A percentile compares a stretch with the other conserved stretches of the same genome.
Conservation (phyloP, 352 stramenopile genomes). For the Pythium sp. region DNA sequence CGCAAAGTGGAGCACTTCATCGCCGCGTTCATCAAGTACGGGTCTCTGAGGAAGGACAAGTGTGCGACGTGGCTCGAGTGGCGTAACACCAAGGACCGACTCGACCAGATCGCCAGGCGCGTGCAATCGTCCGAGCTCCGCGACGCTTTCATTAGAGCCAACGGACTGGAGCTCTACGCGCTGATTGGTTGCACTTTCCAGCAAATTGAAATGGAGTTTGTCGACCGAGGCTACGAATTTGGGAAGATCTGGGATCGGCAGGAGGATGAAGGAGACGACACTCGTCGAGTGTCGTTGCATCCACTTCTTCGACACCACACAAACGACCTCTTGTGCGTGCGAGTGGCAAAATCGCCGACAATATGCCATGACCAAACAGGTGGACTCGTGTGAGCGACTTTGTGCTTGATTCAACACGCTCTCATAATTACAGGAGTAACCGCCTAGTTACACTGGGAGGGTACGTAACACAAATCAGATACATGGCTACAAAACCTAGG, state of each 20-base stretch:
- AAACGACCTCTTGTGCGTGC: too few species aligned
- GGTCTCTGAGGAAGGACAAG: background rate
- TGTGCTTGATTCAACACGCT: too few species aligned
- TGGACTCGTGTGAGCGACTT: too few species aligned
- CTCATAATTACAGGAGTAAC: too few species aligned
- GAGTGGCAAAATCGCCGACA: too few species aligned
- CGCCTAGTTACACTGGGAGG: too few species aligned
- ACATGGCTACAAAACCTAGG: too few species aligned
- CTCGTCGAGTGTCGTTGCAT: too few species aligned
- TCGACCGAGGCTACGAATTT: background rate
- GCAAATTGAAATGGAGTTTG: constrained; percentile 7
- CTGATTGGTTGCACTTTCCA: constrained; percentile 5
- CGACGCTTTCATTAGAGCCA: background rate
- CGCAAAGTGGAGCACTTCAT: constrained; percentile 16
- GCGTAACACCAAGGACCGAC: constrained; percentile 12
- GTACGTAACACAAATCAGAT: too few species aligned
- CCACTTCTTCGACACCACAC: too few species aligned
- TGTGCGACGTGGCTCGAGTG: constrained; percentile 6
- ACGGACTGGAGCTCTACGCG: background rate
- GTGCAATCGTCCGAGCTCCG: constrained; percentile 11
- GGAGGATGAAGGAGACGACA: background rate
- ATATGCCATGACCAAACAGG: too few species aligned
- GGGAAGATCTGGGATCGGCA: constrained; percentile 1
- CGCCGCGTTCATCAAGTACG: constrained; percentile 9
- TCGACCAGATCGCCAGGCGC: background rate